Conservation (phyloP, 495 filamentous ascomycete genomes). For the Daldinia childiae region DNA sequence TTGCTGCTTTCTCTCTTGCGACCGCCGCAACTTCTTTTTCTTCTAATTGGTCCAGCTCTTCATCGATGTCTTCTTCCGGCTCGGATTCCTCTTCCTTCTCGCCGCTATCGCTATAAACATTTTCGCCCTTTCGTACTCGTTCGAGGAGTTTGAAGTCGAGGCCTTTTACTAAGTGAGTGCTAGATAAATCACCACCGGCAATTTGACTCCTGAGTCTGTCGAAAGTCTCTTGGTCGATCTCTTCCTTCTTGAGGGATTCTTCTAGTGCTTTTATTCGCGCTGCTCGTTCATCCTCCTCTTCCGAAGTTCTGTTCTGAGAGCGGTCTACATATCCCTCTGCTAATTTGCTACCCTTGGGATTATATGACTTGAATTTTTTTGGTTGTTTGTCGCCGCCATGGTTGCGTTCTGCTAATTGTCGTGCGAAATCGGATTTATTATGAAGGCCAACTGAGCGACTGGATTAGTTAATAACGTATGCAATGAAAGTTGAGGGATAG, state of each 20-base stretch:
- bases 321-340: constrained; percentile 87
- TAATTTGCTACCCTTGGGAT: constrained; percentile 85
- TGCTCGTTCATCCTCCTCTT: constrained; percentile 71
- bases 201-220: constrained; percentile 77
- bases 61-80: constrained; percentile 67
- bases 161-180: constrained; percentile 90
- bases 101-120: constrained; percentile 62
- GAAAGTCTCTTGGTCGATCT: constrained; percentile 80
- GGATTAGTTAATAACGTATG: constrained; percentile 45
- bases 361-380: constrained; percentile 79
- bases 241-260: constrained; percentile 80
- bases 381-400: constrained; percentile 57
- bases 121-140: constrained; percentile 76
- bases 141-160: constrained; percentile 85
- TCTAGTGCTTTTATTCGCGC: constrained; percentile 78
- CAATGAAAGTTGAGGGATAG: not conserved
- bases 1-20: constrained; percentile 64
- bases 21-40: constrained; percentile 68
- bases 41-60: constrained; percentile 79
- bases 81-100: constrained; percentile 38
- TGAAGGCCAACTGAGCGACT: constrained; percentile 72
- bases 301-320: constrained; percentile 62
- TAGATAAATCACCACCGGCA: constrained; percentile 79
- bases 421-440: constrained; percentile 76
- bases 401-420: constrained; percentile 83